These are phyloP conservation scores for Thermomucor indicae-seudaticae DNA, from an alignment of 371 early-diverging fungal genomes.

Conservation along the genomic window DNA sequence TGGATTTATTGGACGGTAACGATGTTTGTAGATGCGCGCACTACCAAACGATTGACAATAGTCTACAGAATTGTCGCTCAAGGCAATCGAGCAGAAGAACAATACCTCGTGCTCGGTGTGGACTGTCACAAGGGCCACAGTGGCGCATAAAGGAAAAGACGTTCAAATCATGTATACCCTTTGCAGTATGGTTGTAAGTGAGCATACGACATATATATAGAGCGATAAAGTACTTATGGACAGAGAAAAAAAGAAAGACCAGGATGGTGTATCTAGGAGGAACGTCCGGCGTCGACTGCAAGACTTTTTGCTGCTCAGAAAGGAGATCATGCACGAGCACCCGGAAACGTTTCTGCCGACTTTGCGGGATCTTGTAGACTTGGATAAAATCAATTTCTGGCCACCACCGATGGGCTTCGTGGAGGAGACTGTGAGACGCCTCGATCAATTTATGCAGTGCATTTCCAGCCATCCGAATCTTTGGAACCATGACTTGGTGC, in stretches of 20 bases:
- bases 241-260: too few species aligned
- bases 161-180: neutral
- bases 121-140: constrained; percentile 28
- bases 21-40: neutral
- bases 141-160: constrained; percentile 1
- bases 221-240: too few species aligned
- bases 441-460: constrained; percentile 47
- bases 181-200: neutral
- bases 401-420: constrained; percentile 39
- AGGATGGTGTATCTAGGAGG: too few species aligned
- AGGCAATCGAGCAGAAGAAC: neutral
- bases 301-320: constrained; percentile 43
- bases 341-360: constrained; percentile 54
- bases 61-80: constrained; percentile 1
- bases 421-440: constrained; percentile 20
- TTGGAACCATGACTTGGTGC: constrained; percentile 40
- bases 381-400: constrained; percentile 28
- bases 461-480: constrained; percentile 42
- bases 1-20: constrained; percentile 35
- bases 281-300: constrained; percentile 25
- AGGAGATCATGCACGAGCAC: constrained; percentile 35
- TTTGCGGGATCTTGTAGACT: constrained; percentile 30
- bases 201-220: too few species aligned
- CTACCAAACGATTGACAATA: neutral
- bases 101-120: constrained; percentile 5